Percentiles rank a stretch among this genome's conserved stretches.
Evolutionary conservation across 2,329 filamentous ascomycete genomes (phyloP).

Genomic region (Ceratocystis variospora): DNA sequence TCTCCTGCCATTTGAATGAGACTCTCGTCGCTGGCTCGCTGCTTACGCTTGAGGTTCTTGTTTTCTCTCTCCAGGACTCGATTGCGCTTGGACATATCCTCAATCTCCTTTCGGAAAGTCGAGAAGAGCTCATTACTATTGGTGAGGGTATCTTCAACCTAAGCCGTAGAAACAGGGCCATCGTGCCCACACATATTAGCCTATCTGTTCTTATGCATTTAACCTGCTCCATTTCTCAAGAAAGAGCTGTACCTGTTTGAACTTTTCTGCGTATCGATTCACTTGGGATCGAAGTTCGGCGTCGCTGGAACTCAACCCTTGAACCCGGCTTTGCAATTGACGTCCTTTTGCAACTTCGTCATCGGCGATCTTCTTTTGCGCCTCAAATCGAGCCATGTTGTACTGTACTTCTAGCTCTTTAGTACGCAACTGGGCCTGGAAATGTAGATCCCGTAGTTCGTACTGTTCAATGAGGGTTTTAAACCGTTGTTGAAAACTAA

Average conservation of each 20-base stretch:
- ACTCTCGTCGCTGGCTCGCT: conserved; percentile 84
- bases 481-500: conserved; percentile 68
- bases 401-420: conserved; percentile 95
- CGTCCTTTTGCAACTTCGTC: conserved; percentile 65
- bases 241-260: conserved; percentile 71
- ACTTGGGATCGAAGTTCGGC: conserved; percentile 85
- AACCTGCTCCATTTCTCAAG: conserved; percentile 18
- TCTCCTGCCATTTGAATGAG: conserved; percentile 97
- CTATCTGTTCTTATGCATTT: background rate
- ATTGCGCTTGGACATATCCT: conserved; percentile 99
- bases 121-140: conserved; percentile 96
- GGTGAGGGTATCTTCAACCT: conserved; percentile 98
- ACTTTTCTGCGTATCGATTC: conserved; percentile 98
- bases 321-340: conserved; percentile 79
- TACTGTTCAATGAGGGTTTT: conserved; percentile 96
- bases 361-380: conserved; percentile 79
- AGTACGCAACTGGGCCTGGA: conserved; percentile 77
- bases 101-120: conserved; percentile 97
- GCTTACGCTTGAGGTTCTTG: conserved; percentile 75
- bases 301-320: conserved; percentile 92
- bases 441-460: conserved; percentile 86
- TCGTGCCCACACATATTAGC: conserved; percentile 11
- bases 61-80: conserved; percentile 96
- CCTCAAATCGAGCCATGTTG: conserved; percentile 75
- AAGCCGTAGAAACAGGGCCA: conserved; percentile 8